phyloP scores from a whole-genome alignment of 208 protist genomes.

The Phytomonas sp. region DNA sequence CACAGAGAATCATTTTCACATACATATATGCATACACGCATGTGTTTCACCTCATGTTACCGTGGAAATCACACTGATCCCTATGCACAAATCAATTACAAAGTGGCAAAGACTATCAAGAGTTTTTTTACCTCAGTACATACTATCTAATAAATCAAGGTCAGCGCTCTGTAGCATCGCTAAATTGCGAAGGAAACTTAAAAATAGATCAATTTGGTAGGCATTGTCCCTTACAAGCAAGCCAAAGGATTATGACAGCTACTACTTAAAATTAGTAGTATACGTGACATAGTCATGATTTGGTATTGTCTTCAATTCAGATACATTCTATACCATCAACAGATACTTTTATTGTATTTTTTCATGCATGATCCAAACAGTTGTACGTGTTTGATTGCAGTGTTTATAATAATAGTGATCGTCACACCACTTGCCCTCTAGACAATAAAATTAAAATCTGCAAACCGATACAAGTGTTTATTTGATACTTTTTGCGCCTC shows the following conservation, averaged over 20 bases:
- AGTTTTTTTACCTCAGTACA: background rate
- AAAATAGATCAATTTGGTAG: background rate
- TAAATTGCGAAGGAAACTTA: background rate
- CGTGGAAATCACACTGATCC: too few relatives aligned
- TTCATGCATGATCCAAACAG: conserved; percentile 82
- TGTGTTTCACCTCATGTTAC: too few relatives aligned
- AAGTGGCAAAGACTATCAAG: too few relatives aligned
- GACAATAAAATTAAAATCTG: conserved; percentile 50
- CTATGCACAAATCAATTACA: too few relatives aligned
- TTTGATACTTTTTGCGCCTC: conserved; percentile 52
- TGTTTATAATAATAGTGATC: conserved; percentile 36
- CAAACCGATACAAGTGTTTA: conserved; percentile 67
- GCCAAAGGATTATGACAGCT: background rate
- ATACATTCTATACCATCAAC: conserved; percentile 51
- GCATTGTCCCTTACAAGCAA: background rate
- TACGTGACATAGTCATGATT: background rate
- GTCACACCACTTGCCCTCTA: conserved; percentile 33
- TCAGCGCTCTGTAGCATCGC: background rate
- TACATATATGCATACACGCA: background rate
- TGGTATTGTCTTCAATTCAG: background rate
- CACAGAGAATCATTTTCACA: too few relatives aligned
- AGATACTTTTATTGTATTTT: conserved; percentile 45
- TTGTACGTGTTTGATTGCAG: conserved; percentile 67
- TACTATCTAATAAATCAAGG: background rate
- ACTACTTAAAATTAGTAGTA: background rate